Conservation (phyloP, 2,329 filamentous ascomycete genomes). For the Verticillium zaregamsianum region DNA sequence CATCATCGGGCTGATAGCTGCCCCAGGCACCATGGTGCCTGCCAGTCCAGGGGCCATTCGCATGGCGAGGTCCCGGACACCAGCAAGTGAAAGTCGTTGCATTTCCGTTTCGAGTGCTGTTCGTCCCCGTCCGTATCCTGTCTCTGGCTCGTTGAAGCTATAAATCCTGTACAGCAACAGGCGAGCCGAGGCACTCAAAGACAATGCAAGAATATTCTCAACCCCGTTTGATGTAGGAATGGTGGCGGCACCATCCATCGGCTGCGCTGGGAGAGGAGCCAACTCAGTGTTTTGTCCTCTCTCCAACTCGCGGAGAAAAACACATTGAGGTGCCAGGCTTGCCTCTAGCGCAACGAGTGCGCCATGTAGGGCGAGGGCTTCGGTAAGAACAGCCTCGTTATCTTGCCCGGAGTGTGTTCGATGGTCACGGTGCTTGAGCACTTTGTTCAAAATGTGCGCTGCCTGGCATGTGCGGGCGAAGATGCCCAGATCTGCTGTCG, state of each 20-base stretch:
- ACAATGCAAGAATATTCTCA: constrained; percentile 3
- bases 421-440: constrained; percentile 3
- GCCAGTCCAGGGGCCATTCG: not conserved
- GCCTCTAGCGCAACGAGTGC: not conserved
- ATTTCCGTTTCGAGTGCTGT: constrained; percentile 12
- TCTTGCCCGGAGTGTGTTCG: constrained; percentile 1
- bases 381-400: constrained; percentile 1
- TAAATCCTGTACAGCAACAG: constrained; percentile 13
- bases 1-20: not conserved
- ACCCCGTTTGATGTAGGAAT: not conserved
- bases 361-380: constrained; percentile 11
- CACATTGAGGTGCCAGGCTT: not conserved
- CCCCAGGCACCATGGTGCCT: not conserved
- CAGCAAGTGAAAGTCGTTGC: constrained; percentile 6
- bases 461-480: constrained; percentile 15
- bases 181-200: constrained; percentile 8
- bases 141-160: constrained; percentile 8
- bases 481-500: constrained; percentile 3
- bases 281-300: not conserved
- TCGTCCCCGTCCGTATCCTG: not conserved
- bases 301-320: not conserved
- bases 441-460: constrained; percentile 15
- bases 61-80: constrained; percentile 1
- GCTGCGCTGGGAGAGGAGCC: not conserved
- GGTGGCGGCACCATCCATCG: not conserved